Conservation (phyloP, 2,329 filamentous ascomycete genomes). For the Zymoseptoria ardabiliae region DNA sequence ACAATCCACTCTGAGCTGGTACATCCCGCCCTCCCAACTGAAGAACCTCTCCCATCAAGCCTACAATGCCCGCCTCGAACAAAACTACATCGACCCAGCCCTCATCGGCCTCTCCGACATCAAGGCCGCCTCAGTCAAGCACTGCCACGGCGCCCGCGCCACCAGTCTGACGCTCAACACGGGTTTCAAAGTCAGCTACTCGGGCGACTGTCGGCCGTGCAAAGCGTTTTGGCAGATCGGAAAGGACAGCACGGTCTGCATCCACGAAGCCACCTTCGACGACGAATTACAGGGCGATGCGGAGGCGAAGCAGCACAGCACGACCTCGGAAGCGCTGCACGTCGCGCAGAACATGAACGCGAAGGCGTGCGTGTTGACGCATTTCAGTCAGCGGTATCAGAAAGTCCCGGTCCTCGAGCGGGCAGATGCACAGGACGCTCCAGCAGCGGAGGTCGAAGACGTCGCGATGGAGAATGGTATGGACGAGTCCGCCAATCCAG, state of each 20-base stretch:
- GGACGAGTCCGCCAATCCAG: slow-evolving; percentile 12
- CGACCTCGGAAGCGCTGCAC: slow-evolving; percentile 74
- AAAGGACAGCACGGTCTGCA: slow-evolving; percentile 67
- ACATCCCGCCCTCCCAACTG: slow-evolving; percentile 22
- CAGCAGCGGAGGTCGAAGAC: slow-evolving; percentile 7
- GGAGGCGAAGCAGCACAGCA: slow-evolving; percentile 80
- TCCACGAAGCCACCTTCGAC: slow-evolving; percentile 95
- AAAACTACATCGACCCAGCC: slow-evolving; percentile 23
- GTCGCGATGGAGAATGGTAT: slow-evolving; percentile 8
- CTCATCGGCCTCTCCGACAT: slow-evolving; percentile 59
- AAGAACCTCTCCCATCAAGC: slow-evolving; percentile 13
- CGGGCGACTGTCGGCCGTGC: slow-evolving; percentile 84
- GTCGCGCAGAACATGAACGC: slow-evolving; percentile 75
- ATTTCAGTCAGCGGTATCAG: slow-evolving; percentile 91
- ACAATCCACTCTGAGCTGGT: slow-evolving; percentile 28
- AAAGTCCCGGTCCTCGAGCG: slow-evolving; percentile 55
- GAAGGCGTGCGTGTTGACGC: slow-evolving; percentile 73
- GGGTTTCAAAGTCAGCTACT: slow-evolving; percentile 83
- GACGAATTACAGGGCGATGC: slow-evolving; percentile 76
- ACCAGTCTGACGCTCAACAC: slow-evolving; percentile 69
- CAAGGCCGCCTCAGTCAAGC: slow-evolving; percentile 60
- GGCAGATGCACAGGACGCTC: slow-evolving; percentile 24
- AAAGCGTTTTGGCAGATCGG: slow-evolving; percentile 63
- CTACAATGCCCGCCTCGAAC: slow-evolving; percentile 20
- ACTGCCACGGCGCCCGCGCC: slow-evolving; percentile 74